A percentile compares a stretch with the other conserved stretches of the same genome.
phyloP scores from a whole-genome alignment of 139 green algal genomes.

The Ostreobium quekettii region DNA sequence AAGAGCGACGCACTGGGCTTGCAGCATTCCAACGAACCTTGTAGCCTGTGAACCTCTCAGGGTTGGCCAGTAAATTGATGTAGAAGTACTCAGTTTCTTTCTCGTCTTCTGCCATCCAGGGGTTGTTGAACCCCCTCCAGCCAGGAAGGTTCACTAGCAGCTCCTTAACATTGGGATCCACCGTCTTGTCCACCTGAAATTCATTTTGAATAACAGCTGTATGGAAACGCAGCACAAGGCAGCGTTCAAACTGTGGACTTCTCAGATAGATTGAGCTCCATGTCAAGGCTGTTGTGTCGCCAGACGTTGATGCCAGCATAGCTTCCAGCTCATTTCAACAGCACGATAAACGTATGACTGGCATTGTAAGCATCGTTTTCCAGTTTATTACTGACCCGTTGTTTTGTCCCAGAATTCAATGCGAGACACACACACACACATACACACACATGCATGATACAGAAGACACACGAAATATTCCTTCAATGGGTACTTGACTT shows the following conservation, averaged over 20 bases:
- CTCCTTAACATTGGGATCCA: conserved; percentile 32
- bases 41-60: conserved; percentile 91
- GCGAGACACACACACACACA: no score
- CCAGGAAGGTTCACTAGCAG: conserved; percentile 36
- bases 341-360: no score
- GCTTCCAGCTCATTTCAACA: no score
- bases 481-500: background rate
- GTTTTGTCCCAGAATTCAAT: no score
- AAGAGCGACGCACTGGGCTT: no score
- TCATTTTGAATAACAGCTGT: conserved; percentile 30
- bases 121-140: conserved; percentile 83
- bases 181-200: conserved; percentile 35
- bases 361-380: no score
- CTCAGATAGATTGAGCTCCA: no score
- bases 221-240: no score
- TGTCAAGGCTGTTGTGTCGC: no score
- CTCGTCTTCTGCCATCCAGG: conserved; percentile 83
- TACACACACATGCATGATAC: background rate
- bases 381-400: no score
- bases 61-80: conserved; percentile 89
- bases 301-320: no score
- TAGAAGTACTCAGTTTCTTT: conserved; percentile 76
- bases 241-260: no score
- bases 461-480: background rate
- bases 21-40: conserved; percentile 31